Percentiles rank a stretch among this genome's conserved stretches.
These are phyloP conservation scores for Pulveroboletus sp. DNA, from an alignment of 768 basidiomycete genomes.

Conservation along the genomic window DNA sequence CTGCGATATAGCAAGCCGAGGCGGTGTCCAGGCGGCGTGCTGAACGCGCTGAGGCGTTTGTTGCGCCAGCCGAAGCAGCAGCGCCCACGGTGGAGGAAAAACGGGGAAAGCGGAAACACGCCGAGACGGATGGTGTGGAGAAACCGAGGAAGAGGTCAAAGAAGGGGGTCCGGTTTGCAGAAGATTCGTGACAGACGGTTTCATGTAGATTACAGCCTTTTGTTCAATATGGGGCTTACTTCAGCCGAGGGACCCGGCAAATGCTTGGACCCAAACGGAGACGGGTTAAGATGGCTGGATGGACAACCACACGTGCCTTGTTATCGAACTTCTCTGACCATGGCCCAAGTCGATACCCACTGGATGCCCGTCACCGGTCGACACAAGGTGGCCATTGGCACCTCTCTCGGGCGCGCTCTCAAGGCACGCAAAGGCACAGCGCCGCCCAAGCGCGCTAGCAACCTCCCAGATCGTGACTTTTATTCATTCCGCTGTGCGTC, in stretches of 20 bases:
- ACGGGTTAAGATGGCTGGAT: conserved; percentile 14
- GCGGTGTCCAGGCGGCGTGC: conserved; percentile 66
- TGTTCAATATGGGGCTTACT: conserved; percentile 19
- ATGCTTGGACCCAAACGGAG: conserved; percentile 7
- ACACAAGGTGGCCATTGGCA: conserved; percentile 58
- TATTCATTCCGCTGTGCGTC: conserved; percentile 75
- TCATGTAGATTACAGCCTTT: too few relatives aligned
- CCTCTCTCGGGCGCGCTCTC: conserved; percentile 61
- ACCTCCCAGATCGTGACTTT: conserved; percentile 64
- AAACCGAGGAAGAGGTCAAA: conserved; percentile 42
- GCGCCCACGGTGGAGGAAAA: conserved; percentile 79
- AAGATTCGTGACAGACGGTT: conserved; percentile 5
- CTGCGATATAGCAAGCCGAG: conserved; percentile 66
- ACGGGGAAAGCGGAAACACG: conserved; percentile 52
- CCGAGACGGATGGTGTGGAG: conserved; percentile 35
- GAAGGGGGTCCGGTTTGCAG: conserved; percentile 20
- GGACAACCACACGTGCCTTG: conserved; percentile 19
- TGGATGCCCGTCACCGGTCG: conserved; percentile 64
- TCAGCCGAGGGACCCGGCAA: conserved; percentile 20
- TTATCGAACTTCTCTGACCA: conserved; percentile 31
- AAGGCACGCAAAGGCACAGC: conserved; percentile 62
- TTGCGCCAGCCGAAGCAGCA: conserved; percentile 80
- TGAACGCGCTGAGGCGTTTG: conserved; percentile 83
- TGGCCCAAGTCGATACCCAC: conserved; percentile 42
- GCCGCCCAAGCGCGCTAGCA: conserved; percentile 36